Conservation (phyloP, 2,329 filamentous ascomycete genomes). For the Samsoniella hepiali region DNA sequence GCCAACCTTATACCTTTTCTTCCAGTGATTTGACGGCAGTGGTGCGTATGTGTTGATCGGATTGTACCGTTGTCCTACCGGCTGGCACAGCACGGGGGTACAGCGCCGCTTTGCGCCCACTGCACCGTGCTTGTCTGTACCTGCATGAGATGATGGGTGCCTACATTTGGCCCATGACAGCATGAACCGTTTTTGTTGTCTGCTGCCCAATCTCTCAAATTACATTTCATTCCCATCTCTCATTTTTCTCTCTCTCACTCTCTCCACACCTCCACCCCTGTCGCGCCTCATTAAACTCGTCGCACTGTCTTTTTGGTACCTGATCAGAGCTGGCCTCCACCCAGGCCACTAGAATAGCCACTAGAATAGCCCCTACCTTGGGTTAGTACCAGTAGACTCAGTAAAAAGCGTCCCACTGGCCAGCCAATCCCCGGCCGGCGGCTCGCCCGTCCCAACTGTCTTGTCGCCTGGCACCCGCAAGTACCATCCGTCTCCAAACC, state of each 20-base stretch:
- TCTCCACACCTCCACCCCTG: slow-evolving; percentile 9
- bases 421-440: slow-evolving; percentile 6
- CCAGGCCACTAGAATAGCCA: neutral
- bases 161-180: neutral
- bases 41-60: neutral
- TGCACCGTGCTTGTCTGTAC: neutral
- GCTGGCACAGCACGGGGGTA: too few species aligned
- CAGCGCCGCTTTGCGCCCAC: too few species aligned
- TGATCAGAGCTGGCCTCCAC: slow-evolving; percentile 10
- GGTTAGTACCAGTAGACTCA: too few species aligned
- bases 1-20: neutral
- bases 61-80: neutral
- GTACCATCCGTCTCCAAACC: slow-evolving; percentile 1
- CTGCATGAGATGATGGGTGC: neutral
- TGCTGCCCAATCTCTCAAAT: too few species aligned
- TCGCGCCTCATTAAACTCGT: slow-evolving; percentile 15
- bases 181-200: too few species aligned
- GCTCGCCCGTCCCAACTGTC: slow-evolving; percentile 8
- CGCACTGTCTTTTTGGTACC: neutral
- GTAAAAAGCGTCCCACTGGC: neutral
- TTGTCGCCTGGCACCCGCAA: slow-evolving; percentile 5
- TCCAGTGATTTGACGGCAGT: neutral
- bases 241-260: neutral
- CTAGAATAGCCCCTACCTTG: neutral
- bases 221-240: neutral